Base-by-base conservation (phyloP, 805 yeast genomes). In the Candida manassasensis region DNA sequence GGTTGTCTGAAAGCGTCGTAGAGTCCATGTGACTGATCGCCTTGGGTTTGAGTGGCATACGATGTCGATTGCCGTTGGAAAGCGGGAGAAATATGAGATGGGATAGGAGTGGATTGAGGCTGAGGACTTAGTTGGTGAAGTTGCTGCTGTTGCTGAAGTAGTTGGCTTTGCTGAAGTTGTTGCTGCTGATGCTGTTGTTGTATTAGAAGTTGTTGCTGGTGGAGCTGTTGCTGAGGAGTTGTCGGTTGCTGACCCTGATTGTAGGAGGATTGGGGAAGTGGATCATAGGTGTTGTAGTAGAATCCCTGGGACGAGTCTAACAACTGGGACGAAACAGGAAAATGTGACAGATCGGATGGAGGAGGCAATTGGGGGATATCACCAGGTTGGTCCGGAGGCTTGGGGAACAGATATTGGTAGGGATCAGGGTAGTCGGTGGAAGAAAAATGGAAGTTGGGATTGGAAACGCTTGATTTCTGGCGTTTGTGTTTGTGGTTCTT, bases 391-490 rank as follows among this genome's bases (percentile, higher is more conserved):
- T 24, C 14, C 27, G 27, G 12, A n/a, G 27, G 12, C 27, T 24
- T n/a, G 12, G 27, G 13, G 9, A 24, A 11, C 12, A 24, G n/a
- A n/a, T n/a, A 24, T n/a, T 14, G 27, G 12, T 7, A 24, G 12
- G 27, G 12, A 24, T 24, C 27, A 24, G 6, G 9, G 27, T 24
- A 24, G 12, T 24, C 27, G 12, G 27, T 11, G 12, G 37, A 43
- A 9, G 45, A 44, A 39, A 52, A 55, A 40, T 55, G 60, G 40
- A 53, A 59, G 21, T 56, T 54, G 7, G 50, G 42, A 42, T 50
- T 57, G 59, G 51, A 58, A 16, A 55, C 31, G 15, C 61, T 57
- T 37, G 63, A 57, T 40, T 61, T 61, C 48, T 60, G 67, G 36
- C 67, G 64, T 43, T 61, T 61, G 44, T 61, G 67, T 39, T 45